These are phyloP conservation scores for Purpureocillium lavendulum DNA, from an alignment of 2,329 filamentous ascomycete species.

Conservation along the genomic window DNA sequence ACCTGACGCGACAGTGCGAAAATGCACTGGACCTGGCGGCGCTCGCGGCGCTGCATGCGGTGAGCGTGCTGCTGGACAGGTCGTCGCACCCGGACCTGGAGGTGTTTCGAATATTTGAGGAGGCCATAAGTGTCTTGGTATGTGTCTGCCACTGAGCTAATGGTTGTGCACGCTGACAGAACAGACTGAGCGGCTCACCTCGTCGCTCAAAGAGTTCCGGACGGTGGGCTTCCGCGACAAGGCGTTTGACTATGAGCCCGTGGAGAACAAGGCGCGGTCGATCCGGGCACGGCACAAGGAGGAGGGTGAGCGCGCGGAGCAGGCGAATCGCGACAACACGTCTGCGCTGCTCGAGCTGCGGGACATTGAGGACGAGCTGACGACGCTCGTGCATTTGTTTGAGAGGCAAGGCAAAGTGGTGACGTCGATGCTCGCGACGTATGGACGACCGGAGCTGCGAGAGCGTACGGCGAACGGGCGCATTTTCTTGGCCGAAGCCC, in stretches of 20 bases:
- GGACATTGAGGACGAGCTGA: conserved; percentile 57
- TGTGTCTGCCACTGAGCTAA: conserved; percentile 9
- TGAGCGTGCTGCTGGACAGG: conserved; percentile 52
- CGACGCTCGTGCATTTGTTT: conserved; percentile 47
- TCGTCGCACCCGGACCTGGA: conserved; percentile 53
- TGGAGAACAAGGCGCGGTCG: conserved; percentile 29
- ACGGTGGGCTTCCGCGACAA: conserved; percentile 45
- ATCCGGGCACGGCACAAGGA: conserved; percentile 29
- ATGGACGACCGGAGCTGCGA: conserved; percentile 30
- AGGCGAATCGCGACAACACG: conserved; percentile 53
- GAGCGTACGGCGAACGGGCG: conserved; percentile 36
- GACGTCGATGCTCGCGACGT: conserved; percentile 35
- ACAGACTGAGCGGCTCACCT: conserved; percentile 55
- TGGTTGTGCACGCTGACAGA: background rate
- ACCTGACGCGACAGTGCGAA: conserved; percentile 53
- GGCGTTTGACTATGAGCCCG: conserved; percentile 27
- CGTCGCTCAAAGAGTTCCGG: conserved; percentile 53
- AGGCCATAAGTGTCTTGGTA: conserved; percentile 56
- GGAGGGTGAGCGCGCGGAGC: conserved; percentile 37
- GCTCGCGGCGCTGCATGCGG: conserved; percentile 51
- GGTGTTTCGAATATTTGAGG: conserved; percentile 57
- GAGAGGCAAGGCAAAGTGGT: conserved; percentile 46
- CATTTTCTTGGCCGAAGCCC: conserved; percentile 42
- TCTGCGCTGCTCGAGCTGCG: conserved; percentile 54
- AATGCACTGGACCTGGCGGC: conserved; percentile 55